A percentile compares a stretch with the other conserved stretches of the same genome.
Conservation (phyloP, 192 early-diverging fungal genomes). For the Mortierella claussenii region DNA sequence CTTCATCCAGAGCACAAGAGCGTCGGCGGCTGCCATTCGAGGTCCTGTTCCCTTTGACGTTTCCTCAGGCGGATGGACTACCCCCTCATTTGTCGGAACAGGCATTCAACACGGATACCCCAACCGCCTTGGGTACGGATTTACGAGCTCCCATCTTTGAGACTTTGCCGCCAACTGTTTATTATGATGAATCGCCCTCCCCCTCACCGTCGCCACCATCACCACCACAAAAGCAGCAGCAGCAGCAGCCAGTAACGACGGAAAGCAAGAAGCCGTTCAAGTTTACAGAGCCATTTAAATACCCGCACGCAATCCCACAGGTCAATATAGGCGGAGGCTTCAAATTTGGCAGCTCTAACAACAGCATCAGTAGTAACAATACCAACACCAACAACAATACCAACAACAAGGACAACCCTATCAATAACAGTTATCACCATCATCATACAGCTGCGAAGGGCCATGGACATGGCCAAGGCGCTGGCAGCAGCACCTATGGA, state of each 20-base stretch:
- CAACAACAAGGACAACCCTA: background rate
- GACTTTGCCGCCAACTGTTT: background rate
- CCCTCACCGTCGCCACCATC: conserved; percentile 3
- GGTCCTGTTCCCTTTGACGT: background rate
- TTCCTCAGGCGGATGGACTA: background rate
- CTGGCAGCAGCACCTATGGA: conserved; percentile 12
- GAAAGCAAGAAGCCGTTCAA: no score
- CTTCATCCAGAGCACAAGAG: no score
- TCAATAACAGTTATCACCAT: background rate
- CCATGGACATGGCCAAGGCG: background rate
- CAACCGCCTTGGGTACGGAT: background rate
- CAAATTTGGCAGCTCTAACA: background rate
- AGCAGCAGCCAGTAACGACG: no score
- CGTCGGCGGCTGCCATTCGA: no score
- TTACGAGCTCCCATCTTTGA: no score
- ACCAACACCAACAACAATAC: background rate
- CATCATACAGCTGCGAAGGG: background rate
- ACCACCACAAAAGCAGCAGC: background rate
- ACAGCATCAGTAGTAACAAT: background rate
- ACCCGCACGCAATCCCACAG: background rate
- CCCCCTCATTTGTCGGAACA: background rate
- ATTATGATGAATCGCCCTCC: background rate
- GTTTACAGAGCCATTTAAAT: background rate
- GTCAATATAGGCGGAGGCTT: background rate
- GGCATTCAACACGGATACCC: background rate